phyloP scores from a whole-genome alignment of 1,284 basidiomycete species.

The Naganishia sp. region DNA sequence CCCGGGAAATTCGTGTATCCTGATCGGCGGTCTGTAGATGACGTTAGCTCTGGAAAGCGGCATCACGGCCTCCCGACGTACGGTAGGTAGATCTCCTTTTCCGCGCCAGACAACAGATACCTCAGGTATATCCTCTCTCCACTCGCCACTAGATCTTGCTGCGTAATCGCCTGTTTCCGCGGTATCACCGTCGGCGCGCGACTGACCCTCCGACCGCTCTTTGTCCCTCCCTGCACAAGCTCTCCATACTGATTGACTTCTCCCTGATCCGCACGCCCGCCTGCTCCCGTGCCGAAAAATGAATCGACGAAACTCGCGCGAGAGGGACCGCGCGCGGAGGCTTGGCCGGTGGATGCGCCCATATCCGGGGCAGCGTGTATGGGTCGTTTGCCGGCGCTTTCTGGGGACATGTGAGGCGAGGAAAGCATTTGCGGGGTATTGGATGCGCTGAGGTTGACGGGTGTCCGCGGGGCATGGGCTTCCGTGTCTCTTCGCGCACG shows the following conservation, averaged over 20 bases:
- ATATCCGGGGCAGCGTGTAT: neutral
- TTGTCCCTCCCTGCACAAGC: constrained; percentile 12
- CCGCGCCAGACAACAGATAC: constrained; percentile 69
- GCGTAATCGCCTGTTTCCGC: constrained; percentile 84
- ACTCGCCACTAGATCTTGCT: constrained; percentile 82
- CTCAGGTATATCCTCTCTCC: constrained; percentile 94
- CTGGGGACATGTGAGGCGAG: constrained; percentile 12
- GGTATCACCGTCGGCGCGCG: constrained; percentile 80
- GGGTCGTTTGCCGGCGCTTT: neutral
- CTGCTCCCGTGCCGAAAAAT: constrained; percentile 18
- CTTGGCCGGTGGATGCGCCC: neutral
- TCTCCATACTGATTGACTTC: constrained; percentile 9
- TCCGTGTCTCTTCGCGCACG: constrained; percentile 46
- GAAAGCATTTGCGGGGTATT: constrained; percentile 4
- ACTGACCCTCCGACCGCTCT: constrained; percentile 53
- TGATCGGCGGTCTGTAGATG: constrained; percentile 39
- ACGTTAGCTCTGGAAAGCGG: constrained; percentile 47
- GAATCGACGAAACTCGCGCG: constrained; percentile 28
- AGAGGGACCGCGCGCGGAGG: constrained; percentile 10
- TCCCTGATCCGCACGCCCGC: neutral
- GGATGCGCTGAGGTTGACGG: constrained; percentile 17
- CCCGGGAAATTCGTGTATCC: constrained; percentile 71
- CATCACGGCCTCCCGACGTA: constrained; percentile 34
- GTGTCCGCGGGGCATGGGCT: constrained; percentile 39
- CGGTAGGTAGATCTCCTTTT: constrained; percentile 90